Conservation (phyloP, 441 rosid species). For the Hypseocharis bilobata region DNA sequence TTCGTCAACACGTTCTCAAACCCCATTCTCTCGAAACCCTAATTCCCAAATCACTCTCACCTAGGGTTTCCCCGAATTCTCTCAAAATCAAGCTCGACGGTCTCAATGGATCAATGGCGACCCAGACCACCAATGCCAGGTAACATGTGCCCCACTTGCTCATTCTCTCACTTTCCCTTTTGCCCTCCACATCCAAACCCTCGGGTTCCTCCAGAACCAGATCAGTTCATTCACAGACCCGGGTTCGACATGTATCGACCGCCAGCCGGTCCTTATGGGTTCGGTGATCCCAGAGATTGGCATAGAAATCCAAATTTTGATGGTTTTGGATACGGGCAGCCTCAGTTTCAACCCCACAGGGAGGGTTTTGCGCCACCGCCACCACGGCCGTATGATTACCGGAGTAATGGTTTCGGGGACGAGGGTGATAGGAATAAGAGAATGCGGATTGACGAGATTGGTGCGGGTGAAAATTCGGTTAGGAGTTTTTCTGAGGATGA, state of each 20-base stretch:
- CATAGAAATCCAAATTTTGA: constrained; percentile 28
- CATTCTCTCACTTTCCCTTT: constrained; percentile 62
- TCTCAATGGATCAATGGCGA: constrained; percentile 70
- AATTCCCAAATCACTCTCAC: background rate
- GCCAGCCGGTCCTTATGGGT: constrained; percentile 13
- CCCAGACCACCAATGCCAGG: constrained; percentile 37
- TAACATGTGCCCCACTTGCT: constrained; percentile 51
- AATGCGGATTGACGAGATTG: constrained; percentile 52
- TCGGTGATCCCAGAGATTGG: constrained; percentile 36
- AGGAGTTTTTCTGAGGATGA: constrained; percentile 39
- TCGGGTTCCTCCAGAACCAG: constrained; percentile 27
- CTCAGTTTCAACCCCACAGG: background rate
- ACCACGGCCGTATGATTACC: constrained; percentile 18
- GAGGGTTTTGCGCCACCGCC: constrained; percentile 4
- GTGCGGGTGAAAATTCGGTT: background rate
- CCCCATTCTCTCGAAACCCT: background rate
- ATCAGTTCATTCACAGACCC: constrained; percentile 26
- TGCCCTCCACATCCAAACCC: constrained; percentile 51
- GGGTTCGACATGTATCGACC: constrained; percentile 33
- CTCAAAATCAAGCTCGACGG: background rate
- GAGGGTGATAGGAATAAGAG: constrained; percentile 60
- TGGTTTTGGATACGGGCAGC: constrained; percentile 2
- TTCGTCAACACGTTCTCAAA: no score
- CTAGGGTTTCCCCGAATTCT: background rate
- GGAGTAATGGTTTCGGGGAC: constrained; percentile 20